Percentiles rank a stretch among this genome's conserved stretches.
phyloP scores from a whole-genome alignment of 768 basidiomycete species.

The Suillus hirtellus region DNA sequence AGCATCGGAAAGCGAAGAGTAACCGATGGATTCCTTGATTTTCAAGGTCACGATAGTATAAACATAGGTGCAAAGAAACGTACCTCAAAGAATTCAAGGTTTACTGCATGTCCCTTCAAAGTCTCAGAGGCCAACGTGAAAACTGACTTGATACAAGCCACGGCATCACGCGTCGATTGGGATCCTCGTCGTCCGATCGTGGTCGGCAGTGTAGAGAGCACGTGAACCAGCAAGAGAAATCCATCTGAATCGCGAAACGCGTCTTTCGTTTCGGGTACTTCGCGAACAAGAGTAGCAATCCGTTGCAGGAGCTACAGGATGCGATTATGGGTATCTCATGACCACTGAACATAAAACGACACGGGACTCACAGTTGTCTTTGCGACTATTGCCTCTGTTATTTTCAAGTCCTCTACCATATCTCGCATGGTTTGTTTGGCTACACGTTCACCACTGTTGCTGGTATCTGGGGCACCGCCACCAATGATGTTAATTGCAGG shows the following conservation, averaged over 20 bases:
- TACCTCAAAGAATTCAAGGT: conserved; percentile 69
- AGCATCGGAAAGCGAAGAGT: conserved; percentile 60
- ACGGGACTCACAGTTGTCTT: conserved; percentile 52
- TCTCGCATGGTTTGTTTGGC: conserved; percentile 57
- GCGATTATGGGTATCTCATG: not conserved
- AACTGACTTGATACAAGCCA: conserved; percentile 58
- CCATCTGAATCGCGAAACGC: conserved; percentile 84
- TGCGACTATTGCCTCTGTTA: conserved; percentile 44
- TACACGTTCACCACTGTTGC: not conserved
- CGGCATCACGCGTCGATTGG: conserved; percentile 39
- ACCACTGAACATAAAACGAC: not conserved
- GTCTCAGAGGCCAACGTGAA: conserved; percentile 68
- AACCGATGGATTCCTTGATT: conserved; percentile 52
- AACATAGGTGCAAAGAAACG: conserved; percentile 36
- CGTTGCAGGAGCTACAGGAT: conserved; percentile 56
- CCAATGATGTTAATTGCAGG: not conserved
- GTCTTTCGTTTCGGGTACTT: conserved; percentile 66
- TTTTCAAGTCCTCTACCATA: conserved; percentile 68
- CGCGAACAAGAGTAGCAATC: conserved; percentile 65
- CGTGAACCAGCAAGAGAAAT: conserved; percentile 71
- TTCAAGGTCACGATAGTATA: conserved; percentile 24
- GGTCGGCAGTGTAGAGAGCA: conserved; percentile 59
- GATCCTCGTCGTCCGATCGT: conserved; percentile 27
- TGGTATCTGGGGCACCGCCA: not conserved
- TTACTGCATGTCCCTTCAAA: conserved; percentile 53